These are phyloP conservation scores for Choiromyces venosus DNA, from an alignment of 495 filamentous ascomycete genomes.

Conservation along the genomic window DNA sequence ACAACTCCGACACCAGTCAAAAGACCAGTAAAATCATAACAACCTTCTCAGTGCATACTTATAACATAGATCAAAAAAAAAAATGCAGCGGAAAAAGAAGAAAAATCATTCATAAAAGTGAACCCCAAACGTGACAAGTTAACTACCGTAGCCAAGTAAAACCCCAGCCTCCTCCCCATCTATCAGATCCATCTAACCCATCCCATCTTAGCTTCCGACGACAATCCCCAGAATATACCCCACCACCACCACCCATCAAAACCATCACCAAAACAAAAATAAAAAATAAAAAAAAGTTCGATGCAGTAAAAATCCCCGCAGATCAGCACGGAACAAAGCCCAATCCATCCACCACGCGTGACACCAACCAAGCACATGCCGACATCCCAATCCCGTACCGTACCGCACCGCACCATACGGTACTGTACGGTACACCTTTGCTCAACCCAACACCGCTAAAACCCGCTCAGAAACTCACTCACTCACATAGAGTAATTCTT, in stretches of 20 bases:
- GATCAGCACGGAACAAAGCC: background rate
- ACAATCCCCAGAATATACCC: no score
- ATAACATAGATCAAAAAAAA: background rate
- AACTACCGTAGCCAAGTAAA: no score
- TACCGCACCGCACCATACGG: background rate
- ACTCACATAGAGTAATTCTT: background rate
- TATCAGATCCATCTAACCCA: no score
- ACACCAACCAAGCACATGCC: background rate
- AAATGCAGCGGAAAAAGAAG: no score
- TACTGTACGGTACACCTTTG: background rate
- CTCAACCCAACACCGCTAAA: background rate
- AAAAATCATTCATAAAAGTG: background rate
- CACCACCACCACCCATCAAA: background rate
- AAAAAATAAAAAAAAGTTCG: background rate
- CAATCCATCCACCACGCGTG: background rate
- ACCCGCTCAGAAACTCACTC: background rate
- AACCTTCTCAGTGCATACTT: background rate
- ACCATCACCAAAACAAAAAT: background rate
- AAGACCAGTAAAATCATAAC: background rate
- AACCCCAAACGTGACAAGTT: background rate
- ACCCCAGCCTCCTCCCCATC: no score
- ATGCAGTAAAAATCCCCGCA: background rate
- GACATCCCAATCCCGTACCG: background rate
- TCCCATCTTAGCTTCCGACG: no score
- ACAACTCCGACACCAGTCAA: background rate